These are phyloP conservation scores for Trichosporon sp. DNA, from an alignment of 1,284 basidiomycete species.

Conservation along the genomic window DNA sequence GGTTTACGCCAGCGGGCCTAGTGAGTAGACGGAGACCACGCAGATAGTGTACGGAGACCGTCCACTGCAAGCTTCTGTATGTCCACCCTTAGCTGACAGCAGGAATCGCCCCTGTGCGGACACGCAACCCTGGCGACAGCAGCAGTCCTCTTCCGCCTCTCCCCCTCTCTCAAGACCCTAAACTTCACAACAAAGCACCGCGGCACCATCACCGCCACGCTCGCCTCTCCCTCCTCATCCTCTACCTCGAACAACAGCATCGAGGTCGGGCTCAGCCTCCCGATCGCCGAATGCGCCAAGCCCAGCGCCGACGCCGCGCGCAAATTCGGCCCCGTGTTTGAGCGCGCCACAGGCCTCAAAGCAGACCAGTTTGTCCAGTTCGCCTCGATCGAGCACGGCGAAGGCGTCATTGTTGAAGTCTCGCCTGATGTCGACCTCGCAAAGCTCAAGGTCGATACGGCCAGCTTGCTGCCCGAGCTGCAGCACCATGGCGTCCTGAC, in stretches of 20 bases:
- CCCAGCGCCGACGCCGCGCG: not conserved
- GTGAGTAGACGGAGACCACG: too few species aligned
- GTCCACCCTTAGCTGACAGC: not conserved
- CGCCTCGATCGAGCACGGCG: constrained; percentile 1
- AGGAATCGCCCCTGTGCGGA: constrained; percentile 38
- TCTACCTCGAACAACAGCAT: not conserved
- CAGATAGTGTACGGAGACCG: too few species aligned
- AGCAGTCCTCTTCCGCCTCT: constrained; percentile 13
- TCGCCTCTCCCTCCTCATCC: too few species aligned
- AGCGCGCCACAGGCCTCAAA: constrained; percentile 1
- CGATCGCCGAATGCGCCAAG: not conserved
- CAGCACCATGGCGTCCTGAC: constrained; percentile 8
- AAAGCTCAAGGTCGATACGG: not conserved
- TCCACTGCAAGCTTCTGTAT: too few species aligned
- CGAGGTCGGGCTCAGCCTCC: not conserved
- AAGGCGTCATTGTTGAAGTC: constrained; percentile 8
- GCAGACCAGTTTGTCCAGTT: constrained; percentile 6
- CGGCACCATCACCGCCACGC: constrained; percentile 23
- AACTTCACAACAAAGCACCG: constrained; percentile 21
- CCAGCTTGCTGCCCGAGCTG: constrained; percentile 1
- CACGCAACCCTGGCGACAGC: constrained; percentile 36
- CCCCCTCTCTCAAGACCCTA: constrained; percentile 15
- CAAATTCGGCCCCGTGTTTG: not conserved
- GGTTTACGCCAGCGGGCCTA: constrained; percentile 30
- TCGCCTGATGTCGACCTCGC: not conserved